A percentile compares a stretch with the other conserved stretches of the same genome.
phyloP scores from a whole-genome alignment of 2,329 filamentous ascomycete genomes.

The Clarireedia homoeocarpa region DNA sequence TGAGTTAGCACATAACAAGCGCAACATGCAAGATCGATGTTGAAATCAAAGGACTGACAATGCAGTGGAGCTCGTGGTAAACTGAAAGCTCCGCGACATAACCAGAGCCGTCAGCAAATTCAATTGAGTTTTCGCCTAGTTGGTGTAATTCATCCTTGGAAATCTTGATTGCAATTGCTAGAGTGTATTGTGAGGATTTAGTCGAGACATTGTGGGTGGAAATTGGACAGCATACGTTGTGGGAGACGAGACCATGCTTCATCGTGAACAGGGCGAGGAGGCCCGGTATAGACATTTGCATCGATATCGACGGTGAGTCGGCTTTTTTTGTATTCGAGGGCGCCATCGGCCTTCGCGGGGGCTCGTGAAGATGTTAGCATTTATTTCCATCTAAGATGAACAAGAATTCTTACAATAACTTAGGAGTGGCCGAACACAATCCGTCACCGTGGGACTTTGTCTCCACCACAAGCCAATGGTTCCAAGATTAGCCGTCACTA shows the following conservation, averaged over 20 bases:
- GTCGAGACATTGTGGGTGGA: background rate
- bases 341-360: no score
- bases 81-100: constrained; percentile 8
- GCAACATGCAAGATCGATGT: background rate
- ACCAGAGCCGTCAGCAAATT: constrained; percentile 5
- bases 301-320: background rate
- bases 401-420: no score
- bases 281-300: constrained; percentile 4
- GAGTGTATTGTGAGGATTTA: background rate
- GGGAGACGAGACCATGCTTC: constrained; percentile 4
- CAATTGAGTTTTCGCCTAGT: constrained; percentile 33
- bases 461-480: no score
- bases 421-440: no score
- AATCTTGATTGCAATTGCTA: constrained; percentile 9
- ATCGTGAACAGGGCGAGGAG: constrained; percentile 6
- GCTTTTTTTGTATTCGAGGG: no score
- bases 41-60: background rate
- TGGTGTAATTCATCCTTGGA: constrained; percentile 82
- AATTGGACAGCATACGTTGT: background rate
- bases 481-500: no score
- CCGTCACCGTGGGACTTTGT: no score
- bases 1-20: background rate
- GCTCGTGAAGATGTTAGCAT: no score
- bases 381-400: no score
- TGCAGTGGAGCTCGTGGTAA: constrained; percentile 10